Conservation (phyloP, 257 asterid species). For the Solanum virginianum region DNA sequence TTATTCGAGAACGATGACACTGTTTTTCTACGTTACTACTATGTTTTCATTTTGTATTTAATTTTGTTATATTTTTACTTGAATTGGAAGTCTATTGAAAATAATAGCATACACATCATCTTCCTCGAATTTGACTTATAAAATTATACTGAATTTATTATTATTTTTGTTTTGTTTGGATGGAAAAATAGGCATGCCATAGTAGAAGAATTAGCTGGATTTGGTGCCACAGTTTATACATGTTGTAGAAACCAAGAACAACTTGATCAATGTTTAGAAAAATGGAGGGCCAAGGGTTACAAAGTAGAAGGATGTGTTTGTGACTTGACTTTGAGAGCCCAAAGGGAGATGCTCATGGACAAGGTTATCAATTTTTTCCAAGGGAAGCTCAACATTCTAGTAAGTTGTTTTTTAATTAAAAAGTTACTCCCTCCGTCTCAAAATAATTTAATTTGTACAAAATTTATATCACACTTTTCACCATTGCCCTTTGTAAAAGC, state of each 20-base stretch:
- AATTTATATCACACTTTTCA: too few species aligned
- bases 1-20: too few species aligned
- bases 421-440: too few species aligned
- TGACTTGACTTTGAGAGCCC: conserved; percentile 9
- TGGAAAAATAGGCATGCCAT: conserved; percentile 12
- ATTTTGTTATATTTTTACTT: too few species aligned
- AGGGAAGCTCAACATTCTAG: conserved; percentile 25
- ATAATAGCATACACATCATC: background rate
- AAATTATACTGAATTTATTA: background rate
- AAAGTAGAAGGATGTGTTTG: conserved; percentile 14
- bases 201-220: conserved; percentile 24
- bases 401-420: background rate
- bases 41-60: too few species aligned
- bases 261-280: conserved; percentile 3
- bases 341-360: conserved; percentile 13
- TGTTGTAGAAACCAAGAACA: conserved; percentile 18
- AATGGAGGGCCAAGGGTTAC: conserved; percentile 18
- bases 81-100: background rate
- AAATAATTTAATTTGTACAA: too few species aligned
- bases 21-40: background rate
- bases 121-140: background rate
- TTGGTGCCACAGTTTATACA: conserved; percentile 20
- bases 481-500: too few species aligned
- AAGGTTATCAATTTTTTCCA: conserved; percentile 6
- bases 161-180: background rate